A percentile compares a stretch with the other conserved stretches of the same genome.
phyloP scores from a whole-genome alignment of 2,329 filamentous ascomycete species.

The Pseudopithomyces chartarum region DNA sequence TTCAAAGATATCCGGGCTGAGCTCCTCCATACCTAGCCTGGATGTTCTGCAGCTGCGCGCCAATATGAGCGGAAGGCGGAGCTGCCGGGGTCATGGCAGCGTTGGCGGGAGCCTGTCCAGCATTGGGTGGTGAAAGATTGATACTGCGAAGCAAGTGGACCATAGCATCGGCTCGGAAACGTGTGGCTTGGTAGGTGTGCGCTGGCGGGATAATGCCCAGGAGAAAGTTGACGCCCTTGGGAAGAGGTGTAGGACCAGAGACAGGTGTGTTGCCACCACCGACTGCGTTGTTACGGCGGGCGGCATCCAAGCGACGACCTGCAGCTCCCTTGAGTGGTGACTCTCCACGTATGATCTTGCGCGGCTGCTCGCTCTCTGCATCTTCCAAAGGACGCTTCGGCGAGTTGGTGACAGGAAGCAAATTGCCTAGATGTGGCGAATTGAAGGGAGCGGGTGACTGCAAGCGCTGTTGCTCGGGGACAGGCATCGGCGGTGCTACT shows the following conservation, averaged over 20 bases:
- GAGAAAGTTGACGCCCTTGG: slow-evolving; percentile 61
- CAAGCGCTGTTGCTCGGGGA: slow-evolving; percentile 25
- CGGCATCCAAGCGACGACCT: slow-evolving; percentile 81
- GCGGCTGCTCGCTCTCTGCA: slow-evolving; percentile 78
- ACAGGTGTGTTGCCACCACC: slow-evolving; percentile 34
- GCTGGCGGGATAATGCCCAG: slow-evolving; percentile 77
- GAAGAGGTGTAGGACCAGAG: slow-evolving; percentile 66
- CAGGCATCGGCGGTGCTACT: slow-evolving; percentile 21
- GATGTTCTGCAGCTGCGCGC: slow-evolving; percentile 32
- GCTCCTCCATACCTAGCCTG: slow-evolving; percentile 36
- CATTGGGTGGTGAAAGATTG: slow-evolving; percentile 20
- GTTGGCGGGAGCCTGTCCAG: slow-evolving; percentile 7
- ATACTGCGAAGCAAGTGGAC: slow-evolving; percentile 71
- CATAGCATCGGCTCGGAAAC: slow-evolving; percentile 72
- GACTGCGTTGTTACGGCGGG: slow-evolving; percentile 54
- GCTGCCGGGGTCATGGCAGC: neutral
- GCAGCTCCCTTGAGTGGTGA: slow-evolving; percentile 92
- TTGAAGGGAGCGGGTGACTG: slow-evolving; percentile 35
- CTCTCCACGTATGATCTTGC: slow-evolving; percentile 86
- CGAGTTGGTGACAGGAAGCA: slow-evolving; percentile 41
- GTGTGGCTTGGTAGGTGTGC: slow-evolving; percentile 71
- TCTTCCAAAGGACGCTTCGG: slow-evolving; percentile 55
- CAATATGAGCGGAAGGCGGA: slow-evolving; percentile 11
- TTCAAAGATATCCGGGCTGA: slow-evolving; percentile 5
- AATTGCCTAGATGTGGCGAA: slow-evolving; percentile 35